Percentiles rank a stretch among this genome's conserved stretches.
Evolutionary conservation across 768 basidiomycete genomes (phyloP).

Genomic region (Nidularia sp.): DNA sequence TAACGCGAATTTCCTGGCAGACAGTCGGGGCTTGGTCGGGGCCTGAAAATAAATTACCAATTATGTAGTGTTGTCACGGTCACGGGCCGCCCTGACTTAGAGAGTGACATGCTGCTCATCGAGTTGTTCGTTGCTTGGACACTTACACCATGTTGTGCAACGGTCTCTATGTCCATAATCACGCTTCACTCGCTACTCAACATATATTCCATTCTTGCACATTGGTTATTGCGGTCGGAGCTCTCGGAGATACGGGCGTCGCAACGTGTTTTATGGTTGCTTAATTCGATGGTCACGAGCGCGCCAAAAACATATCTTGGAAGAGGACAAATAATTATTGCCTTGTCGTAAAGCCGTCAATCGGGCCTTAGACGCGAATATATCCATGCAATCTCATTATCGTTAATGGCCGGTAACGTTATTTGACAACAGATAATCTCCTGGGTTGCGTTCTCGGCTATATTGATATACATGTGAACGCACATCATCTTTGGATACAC

Average conservation of each 20-base stretch:
- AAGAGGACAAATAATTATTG: constrained; percentile 14
- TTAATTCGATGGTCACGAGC: too few species aligned
- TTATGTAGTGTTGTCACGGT: constrained; percentile 2
- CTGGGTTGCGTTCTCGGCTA: constrained; percentile 15
- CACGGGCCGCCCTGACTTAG: not conserved
- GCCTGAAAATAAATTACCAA: too few species aligned
- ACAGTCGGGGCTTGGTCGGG: too few species aligned
- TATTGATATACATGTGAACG: constrained; percentile 13
- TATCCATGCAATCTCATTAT: constrained; percentile 16
- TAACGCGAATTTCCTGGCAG: too few species aligned
- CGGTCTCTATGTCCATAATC: constrained; percentile 4
- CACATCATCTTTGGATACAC: not conserved
- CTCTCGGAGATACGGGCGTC: constrained; percentile 11
- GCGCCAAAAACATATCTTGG: constrained; percentile 13
- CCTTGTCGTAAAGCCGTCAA: constrained; percentile 4
- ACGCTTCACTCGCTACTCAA: too few species aligned
- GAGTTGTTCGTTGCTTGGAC: constrained; percentile 12
- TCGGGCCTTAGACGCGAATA: constrained; percentile 16
- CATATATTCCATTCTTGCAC: too few species aligned
- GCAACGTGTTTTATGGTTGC: constrained; percentile 3
- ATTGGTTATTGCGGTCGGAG: constrained; percentile 2
- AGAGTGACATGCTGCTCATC: constrained; percentile 3
- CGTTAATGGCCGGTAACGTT: constrained; percentile 26
- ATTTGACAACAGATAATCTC: constrained; percentile 11
- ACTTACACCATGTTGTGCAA: constrained; percentile 4